Base-by-base conservation (phyloP, 2,329 filamentous ascomycete species). In the Bipolaris zeicola region DNA sequence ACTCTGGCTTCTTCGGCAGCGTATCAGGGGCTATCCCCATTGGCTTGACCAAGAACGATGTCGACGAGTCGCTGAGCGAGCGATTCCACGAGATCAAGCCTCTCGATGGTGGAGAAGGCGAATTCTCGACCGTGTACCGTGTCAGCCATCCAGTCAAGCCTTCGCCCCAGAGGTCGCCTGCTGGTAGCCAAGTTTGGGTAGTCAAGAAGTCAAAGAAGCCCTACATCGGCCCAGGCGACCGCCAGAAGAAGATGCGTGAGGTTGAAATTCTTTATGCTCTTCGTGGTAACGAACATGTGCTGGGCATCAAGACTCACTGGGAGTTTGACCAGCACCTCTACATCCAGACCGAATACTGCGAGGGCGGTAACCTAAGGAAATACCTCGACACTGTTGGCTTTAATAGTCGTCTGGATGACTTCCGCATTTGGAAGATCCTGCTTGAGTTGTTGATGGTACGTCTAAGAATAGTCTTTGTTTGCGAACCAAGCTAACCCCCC, bases 391-490 rank as follows among this genome's bases (percentile, higher is more conserved):
- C 89, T 55, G 87, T 92, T 58, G 95, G 95, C 22, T 84, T 89
- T 59, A 92, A 90, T 72, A 93, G 92, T 44, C 86, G 94, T 66
- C 79, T 99, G 63, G 95, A 99, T 76, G 95, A 98, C 75, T 99
- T 99, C 78, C 87, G 95, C 60, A 97, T 98, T 76, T 99, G 95
- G 92, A 99, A 99, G 80, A 94, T 98, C 55, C 80, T 98, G 67
- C 85, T 96, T 39, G 95, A 99, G 75, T 78, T 96, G 57, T 85
- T 88, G 68, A 80, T 89, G 81, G 92, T 95, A 85, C 78, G 89
- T 81, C 43, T 58, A 18, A 18, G 6, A 5, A 11, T 20, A 16
- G 38, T 20, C 37, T 46, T 39, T 45, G 33, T 13, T 20, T 47
- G 36, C 33, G 16, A 41, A 20, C 38, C 51, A 11, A 47, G 51